phyloP scores from a whole-genome alignment of 1,139 yeast species.

The Nakaseomyces bracarensis region DNA sequence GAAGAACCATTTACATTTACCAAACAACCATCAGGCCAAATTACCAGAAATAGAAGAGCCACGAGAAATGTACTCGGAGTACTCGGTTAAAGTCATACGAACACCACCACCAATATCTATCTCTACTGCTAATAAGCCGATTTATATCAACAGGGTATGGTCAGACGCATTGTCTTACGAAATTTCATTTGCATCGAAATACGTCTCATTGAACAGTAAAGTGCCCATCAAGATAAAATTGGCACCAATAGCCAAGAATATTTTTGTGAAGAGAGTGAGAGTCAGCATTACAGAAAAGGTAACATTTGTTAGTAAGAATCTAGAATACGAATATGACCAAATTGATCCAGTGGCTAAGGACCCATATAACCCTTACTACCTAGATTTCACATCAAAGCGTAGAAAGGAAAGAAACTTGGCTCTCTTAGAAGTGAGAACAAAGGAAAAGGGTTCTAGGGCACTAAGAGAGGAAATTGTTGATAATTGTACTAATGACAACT shows the following conservation, averaged over 20 bases:
- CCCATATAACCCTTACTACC: constrained; percentile 35
- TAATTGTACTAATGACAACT: constrained; percentile 52
- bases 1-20: constrained; percentile 20
- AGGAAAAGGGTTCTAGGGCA: constrained; percentile 38
- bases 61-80: constrained; percentile 18
- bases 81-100: constrained; percentile 41
- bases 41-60: constrained; percentile 8
- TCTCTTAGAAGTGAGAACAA: constrained; percentile 56
- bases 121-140: constrained; percentile 71
- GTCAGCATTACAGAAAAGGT: constrained; percentile 68
- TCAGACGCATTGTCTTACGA: constrained; percentile 72
- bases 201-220: constrained; percentile 62
- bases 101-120: constrained; percentile 74
- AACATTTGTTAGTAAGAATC: constrained; percentile 55
- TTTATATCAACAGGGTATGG: constrained; percentile 79
- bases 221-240: constrained; percentile 57
- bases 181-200: constrained; percentile 68
- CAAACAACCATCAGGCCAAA: constrained; percentile 8
- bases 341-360: constrained; percentile 38
- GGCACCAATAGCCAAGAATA: constrained; percentile 63
- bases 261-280: constrained; percentile 62
- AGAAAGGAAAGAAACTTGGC: constrained; percentile 49
- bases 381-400: constrained; percentile 26
- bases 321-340: constrained; percentile 51
- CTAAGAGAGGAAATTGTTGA: constrained; percentile 58